Base-by-base conservation (phyloP, 768 basidiomycete genomes). In the Tulasnella sp. region DNA sequence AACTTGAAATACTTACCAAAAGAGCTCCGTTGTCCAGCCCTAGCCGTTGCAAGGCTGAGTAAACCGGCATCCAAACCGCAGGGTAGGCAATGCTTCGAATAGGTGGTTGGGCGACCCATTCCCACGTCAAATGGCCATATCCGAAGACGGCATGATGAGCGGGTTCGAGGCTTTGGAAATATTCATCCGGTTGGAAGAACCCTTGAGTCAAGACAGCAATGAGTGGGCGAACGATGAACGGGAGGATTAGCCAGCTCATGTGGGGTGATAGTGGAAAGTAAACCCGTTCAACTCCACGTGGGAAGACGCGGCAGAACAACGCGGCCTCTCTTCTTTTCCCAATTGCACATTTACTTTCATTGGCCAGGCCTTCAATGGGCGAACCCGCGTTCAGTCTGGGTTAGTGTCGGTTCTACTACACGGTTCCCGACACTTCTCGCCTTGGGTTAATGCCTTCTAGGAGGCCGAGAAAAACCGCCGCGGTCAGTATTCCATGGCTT, bases 181-280 rank as follows among this genome's bases (percentile, higher is more conserved):
- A 97, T 84, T 99, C 98, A 84, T 99, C 98, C 11, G 98, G 96
- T 83, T 98, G 96, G 83, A 99, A 99, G 85, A 92, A 93, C 5
- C 96, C 94, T 75, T 88, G 87, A 0, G 94, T 96, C 55, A 85
- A 84, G 42, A 96, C 82, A 0, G 94, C 91, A 70, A 82, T 78
- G 10, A 82, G 10, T 10, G 70, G 67, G 29, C 79, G 23, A 11
- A 79, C 39, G 20, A 73, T 32, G 73, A 79, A 61, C 20, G 79
- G 79, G 13, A 79, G 48, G 48, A 23, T 5, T 23, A 23, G 16
- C 48, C 48, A 51, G 48, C 23, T 51, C 48, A 51, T 51, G 48
- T 51, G 48, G 18, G 48, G 48, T 51, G 48, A 51, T 51, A 20
- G 42, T 9, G 51, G 51, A 4, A 23, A n/a, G 20, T 5, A 51